phyloP scores from a whole-genome alignment of 2,329 filamentous ascomycete genomes.

The Exophiala sideris region DNA sequence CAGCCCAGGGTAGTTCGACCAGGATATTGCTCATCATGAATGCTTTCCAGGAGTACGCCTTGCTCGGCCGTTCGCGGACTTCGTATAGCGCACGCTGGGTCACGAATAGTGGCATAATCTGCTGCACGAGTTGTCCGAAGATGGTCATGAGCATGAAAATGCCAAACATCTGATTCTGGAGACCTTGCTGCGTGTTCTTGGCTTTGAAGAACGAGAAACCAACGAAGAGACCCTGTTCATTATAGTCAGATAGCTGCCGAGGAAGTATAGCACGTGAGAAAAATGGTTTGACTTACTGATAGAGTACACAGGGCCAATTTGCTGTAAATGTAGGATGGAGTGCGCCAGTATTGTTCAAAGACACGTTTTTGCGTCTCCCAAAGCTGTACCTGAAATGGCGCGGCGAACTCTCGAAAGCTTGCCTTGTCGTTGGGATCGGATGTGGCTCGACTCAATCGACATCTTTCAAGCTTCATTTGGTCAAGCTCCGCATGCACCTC shows the following conservation, averaged over 20 bases:
- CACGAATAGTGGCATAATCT: slow-evolving; percentile 59
- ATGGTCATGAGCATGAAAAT: slow-evolving; percentile 83
- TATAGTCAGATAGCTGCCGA: slow-evolving; percentile 6
- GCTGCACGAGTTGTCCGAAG: slow-evolving; percentile 59
- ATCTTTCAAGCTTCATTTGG: slow-evolving; percentile 52
- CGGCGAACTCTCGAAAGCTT: slow-evolving; percentile 74
- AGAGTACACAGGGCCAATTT: slow-evolving; percentile 67
- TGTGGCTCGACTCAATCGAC: slow-evolving; percentile 37
- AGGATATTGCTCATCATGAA: slow-evolving; percentile 70
- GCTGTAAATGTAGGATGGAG: slow-evolving; percentile 82
- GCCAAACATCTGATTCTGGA: slow-evolving; percentile 87
- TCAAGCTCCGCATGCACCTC: slow-evolving; percentile 56
- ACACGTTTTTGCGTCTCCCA: slow-evolving; percentile 67
- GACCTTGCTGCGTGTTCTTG: slow-evolving; percentile 69
- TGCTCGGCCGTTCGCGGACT: slow-evolving; percentile 60
- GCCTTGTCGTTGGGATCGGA: slow-evolving; percentile 49
- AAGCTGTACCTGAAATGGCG: slow-evolving; percentile 67
- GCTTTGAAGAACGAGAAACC: slow-evolving; percentile 79
- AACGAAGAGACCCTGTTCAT: slow-evolving; percentile 63
- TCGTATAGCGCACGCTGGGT: slow-evolving; percentile 59
- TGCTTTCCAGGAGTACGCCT: slow-evolving; percentile 71
- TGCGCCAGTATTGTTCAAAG: slow-evolving; percentile 91
- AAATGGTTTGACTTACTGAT: slow-evolving; percentile 32
- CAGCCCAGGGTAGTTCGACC: slow-evolving; percentile 67
- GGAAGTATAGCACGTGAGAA: slow-evolving; percentile 6